Base-by-base conservation (phyloP, 2,329 filamentous ascomycete species). In the Tothia fuscella region DNA sequence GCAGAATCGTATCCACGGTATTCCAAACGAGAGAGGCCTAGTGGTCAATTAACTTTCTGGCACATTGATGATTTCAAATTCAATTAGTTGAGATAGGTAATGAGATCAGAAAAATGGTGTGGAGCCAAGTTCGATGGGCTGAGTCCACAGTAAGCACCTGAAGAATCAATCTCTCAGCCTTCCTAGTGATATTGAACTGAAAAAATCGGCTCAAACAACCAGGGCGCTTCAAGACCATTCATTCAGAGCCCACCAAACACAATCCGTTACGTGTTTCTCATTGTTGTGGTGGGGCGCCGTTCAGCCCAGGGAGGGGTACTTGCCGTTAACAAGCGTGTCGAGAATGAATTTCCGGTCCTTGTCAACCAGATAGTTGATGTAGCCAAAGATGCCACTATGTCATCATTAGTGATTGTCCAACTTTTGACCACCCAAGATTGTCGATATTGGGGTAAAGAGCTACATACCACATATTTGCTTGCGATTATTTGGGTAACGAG, bases 1-100 rank as follows among this genome's bases (percentile, higher is more conserved):
- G 91, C 89, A 50, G 91, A 96, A 66, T 98, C 91, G 66, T 98
- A 98, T 54, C 91, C 91, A 65, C 91, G 84, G 72, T 98, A 98
- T 69, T 98, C 91, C 56, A 98, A 82, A 62, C 91, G 82, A 46
- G 86, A 82, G 46, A 96, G 82, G 59, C 89, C 88, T 94, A 13
- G 6, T 3, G 14, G 29, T 19, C 19, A 9, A 16, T 44, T 7
- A 36, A n/a, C n/a, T n/a, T n/a, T 19, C 16, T 35, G 32, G n/a
- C n/a, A n/a, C n/a, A n/a, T n/a, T n/a, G n/a, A n/a, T n/a, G 26
- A 30, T 30, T 30, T 13, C 26, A 10, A 21, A 21, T 17, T 26
- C 16, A 7, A 7, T 38, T 16, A 7, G 59, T 29, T 48, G 30
- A 46, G n/a, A n/a, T n/a, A n/a, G n/a, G n/a, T n/a, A n/a, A n/a